These are phyloP conservation scores for Fraxinus sp. DNA, from an alignment of 305 asterid genomes.

Conservation along the genomic window DNA sequence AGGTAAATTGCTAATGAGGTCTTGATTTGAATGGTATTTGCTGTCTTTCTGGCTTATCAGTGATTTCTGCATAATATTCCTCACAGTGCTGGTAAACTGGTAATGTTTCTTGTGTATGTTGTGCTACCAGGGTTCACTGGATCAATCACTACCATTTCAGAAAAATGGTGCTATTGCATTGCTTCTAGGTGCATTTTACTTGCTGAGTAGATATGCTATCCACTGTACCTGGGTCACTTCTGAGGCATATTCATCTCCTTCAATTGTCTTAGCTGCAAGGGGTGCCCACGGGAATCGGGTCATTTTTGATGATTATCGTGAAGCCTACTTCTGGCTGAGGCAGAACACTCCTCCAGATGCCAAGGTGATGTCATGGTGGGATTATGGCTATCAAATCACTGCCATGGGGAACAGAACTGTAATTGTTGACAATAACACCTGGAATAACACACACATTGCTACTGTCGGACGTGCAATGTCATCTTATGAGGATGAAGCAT, in stretches of 20 bases:
- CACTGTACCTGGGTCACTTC: constrained; percentile 99
- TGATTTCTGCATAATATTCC: constrained; percentile 5
- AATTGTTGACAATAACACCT: constrained; percentile 96
- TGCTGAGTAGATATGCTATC: constrained; percentile 88
- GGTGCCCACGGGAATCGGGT: constrained; percentile 95
- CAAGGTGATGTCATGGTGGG: constrained; percentile 96
- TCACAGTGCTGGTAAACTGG: constrained; percentile 4
- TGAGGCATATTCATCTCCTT: constrained; percentile 98
- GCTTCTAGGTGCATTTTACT: constrained; percentile 84
- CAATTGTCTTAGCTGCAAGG: constrained; percentile 97
- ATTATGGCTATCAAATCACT: constrained; percentile 85
- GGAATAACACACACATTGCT: constrained; percentile 99
- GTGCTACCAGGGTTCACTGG: constrained; percentile 68
- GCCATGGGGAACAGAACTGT: constrained; percentile 96
- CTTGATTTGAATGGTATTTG: background rate
- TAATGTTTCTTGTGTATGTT: constrained; percentile 10
- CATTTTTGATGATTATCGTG: constrained; percentile 95
- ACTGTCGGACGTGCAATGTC: constrained; percentile 99
- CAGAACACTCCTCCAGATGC: constrained; percentile 90
- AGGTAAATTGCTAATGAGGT: background rate
- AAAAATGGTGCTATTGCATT: constrained; percentile 86
- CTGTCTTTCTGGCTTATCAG: constrained; percentile 6
- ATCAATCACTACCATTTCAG: constrained; percentile 77
- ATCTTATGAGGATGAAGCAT: constrained; percentile 93
- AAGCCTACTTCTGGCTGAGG: constrained; percentile 95